These are phyloP conservation scores for Tephrocybe sp. DNA, from an alignment of 768 basidiomycete species.

Conservation along the genomic window DNA sequence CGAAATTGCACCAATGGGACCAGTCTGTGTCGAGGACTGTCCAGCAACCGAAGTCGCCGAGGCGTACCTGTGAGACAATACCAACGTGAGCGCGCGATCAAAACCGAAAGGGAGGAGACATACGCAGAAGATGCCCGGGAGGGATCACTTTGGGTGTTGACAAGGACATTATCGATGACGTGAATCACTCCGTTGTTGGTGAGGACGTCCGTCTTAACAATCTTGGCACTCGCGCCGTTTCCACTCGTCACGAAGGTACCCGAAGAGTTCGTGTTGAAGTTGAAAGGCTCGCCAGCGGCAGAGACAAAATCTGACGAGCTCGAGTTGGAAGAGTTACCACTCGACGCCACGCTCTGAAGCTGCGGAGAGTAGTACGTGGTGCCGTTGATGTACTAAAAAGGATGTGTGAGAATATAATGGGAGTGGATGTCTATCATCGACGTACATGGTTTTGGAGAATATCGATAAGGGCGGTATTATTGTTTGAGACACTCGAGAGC, in stretches of 20 bases:
- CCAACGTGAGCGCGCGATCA: not conserved
- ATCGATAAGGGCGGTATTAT: conserved; percentile 42
- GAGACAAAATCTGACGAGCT: conserved; percentile 39
- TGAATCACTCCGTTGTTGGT: conserved; percentile 71
- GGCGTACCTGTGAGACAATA: conserved; percentile 22
- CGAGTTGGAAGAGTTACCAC: not conserved
- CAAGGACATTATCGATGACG: conserved; percentile 53
- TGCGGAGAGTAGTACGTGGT: conserved; percentile 62
- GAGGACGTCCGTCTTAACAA: conserved; percentile 61
- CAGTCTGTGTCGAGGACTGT: conserved; percentile 37
- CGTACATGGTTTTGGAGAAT: conserved; percentile 64
- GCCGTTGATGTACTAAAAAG: conserved; percentile 60
- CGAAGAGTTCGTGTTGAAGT: conserved; percentile 51
- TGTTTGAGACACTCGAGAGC: conserved; percentile 35
- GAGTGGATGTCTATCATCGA: conserved; percentile 1
- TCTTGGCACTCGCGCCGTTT: conserved; percentile 40
- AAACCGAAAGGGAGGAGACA: conserved; percentile 21
- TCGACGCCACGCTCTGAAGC: conserved; percentile 23
- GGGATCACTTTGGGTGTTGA: conserved; percentile 42
- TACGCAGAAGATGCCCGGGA: conserved; percentile 55
- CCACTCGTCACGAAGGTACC: conserved; percentile 54
- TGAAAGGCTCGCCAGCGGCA: conserved; percentile 55
- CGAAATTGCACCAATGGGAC: conserved; percentile 31
- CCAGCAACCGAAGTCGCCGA: conserved; percentile 52
- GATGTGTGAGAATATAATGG: not conserved